Evolutionary conservation across 2,329 filamentous ascomycete species (phyloP).

Genomic region (Exophiala sp.): DNA sequence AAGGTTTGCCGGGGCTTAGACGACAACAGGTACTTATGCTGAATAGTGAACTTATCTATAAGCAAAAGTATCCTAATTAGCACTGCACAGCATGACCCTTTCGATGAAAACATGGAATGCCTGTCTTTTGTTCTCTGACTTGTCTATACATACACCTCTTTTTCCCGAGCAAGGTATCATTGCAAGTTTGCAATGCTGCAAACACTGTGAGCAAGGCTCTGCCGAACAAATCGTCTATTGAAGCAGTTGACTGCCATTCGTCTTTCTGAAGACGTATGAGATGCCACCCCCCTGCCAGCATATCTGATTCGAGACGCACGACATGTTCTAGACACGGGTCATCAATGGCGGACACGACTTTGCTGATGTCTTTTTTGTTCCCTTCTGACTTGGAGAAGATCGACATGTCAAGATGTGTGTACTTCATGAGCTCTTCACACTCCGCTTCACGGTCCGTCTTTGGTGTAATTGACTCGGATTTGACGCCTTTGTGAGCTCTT

Average conservation of each 20-base stretch:
- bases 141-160: neutral
- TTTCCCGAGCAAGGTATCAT: too few relatives aligned
- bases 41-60: too few relatives aligned
- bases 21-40: too few relatives aligned
- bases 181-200: too few relatives aligned
- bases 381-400: conserved; percentile 25
- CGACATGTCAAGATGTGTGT: conserved; percentile 39
- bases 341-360: conserved; percentile 13
- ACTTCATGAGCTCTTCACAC: conserved; percentile 40
- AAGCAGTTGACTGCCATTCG: conserved; percentile 13
- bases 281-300: conserved; percentile 22
- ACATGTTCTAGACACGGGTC: conserved; percentile 26
- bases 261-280: conserved; percentile 28
- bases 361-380: conserved; percentile 1
- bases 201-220: too few relatives aligned
- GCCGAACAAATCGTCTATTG: neutral
- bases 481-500: conserved; percentile 5
- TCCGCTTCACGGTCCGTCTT: conserved; percentile 32
- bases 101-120: neutral
- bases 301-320: conserved; percentile 17
- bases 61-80: too few relatives aligned
- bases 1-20: neutral
- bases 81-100: too few relatives aligned
- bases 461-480: neutral
- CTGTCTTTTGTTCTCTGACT: neutral